These are phyloP conservation scores for Cladophialophora chaetospira DNA, from an alignment of 2,329 filamentous ascomycete genomes.

Conservation along the genomic window DNA sequence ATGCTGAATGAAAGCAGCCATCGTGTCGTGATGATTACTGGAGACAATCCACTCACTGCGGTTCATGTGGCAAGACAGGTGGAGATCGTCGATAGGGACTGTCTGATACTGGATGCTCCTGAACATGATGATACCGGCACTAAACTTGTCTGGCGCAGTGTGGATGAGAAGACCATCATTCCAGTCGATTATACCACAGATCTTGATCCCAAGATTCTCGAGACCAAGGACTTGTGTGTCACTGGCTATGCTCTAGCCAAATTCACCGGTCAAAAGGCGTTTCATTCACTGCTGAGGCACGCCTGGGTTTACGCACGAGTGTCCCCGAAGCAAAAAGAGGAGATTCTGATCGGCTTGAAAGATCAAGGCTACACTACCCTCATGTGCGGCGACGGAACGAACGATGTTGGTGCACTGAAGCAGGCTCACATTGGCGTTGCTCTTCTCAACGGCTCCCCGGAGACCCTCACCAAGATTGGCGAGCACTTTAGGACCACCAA, in stretches of 20 bases:
- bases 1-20: slow-evolving; percentile 99
- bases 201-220: slow-evolving; percentile 77
- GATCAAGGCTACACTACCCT: slow-evolving; percentile 96
- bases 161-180: slow-evolving; percentile 86
- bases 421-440: slow-evolving; percentile 97
- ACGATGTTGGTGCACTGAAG: slow-evolving; percentile 96
- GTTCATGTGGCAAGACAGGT: slow-evolving; percentile 94
- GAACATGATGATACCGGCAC: slow-evolving; percentile 82
- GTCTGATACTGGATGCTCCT: slow-evolving; percentile 90
- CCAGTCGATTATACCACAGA: slow-evolving; percentile 80
- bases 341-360: slow-evolving; percentile 94
- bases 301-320: slow-evolving; percentile 98
- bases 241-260: slow-evolving; percentile 92
- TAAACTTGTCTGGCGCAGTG: slow-evolving; percentile 88
- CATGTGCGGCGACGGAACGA: slow-evolving; percentile 98
- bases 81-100: slow-evolving; percentile 95
- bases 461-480: slow-evolving; percentile 87
- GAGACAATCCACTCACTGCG: slow-evolving; percentile 94
- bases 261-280: slow-evolving; percentile 78
- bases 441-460: slow-evolving; percentile 87
- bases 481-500: slow-evolving; percentile 92
- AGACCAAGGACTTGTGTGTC: slow-evolving; percentile 87
- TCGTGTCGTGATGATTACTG: slow-evolving; percentile 98
- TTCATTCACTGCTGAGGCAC: slow-evolving; percentile 77
- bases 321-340: slow-evolving; percentile 97